Conservation (phyloP, 2,329 filamentous ascomycete species). For the Ceratocystis ficicola region DNA sequence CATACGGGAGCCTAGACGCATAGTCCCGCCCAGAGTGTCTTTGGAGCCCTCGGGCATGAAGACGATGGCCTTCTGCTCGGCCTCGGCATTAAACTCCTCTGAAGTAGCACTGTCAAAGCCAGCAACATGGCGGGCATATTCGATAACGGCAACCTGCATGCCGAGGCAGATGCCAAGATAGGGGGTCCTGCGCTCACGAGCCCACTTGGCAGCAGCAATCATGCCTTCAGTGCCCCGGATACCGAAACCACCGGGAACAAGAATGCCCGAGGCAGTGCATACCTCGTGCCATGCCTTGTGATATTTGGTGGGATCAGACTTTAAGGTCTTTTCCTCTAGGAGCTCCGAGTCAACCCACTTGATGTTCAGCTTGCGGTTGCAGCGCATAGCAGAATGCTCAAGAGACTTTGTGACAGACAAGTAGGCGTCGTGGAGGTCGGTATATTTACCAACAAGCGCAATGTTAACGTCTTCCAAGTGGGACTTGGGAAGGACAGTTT, state of each 20-base stretch:
- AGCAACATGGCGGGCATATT: conserved; percentile 68
- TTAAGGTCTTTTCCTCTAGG: conserved; percentile 55
- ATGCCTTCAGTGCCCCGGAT: conserved; percentile 76
- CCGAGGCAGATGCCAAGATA: conserved; percentile 86
- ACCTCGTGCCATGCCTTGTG: conserved; percentile 79
- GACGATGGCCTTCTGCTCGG: conserved; percentile 62
- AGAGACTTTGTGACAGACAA: conserved; percentile 73
- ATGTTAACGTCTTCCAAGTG: conserved; percentile 62
- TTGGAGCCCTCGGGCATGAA: conserved; percentile 71
- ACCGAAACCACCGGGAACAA: conserved; percentile 67
- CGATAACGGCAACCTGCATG: conserved; percentile 86
- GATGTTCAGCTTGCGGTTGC: conserved; percentile 64
- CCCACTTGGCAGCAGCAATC: conserved; percentile 77
- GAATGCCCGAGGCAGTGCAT: conserved; percentile 54
- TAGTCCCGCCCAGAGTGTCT: conserved; percentile 59
- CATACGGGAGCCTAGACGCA: conserved; percentile 67
- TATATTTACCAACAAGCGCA: conserved; percentile 87
- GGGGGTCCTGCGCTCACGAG: conserved; percentile 65
- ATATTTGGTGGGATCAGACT: conserved; percentile 56
- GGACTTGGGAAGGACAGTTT: conserved; percentile 53
- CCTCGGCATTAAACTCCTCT: conserved; percentile 43
- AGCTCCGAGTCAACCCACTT: conserved; percentile 76
- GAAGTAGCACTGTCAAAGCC: conserved; percentile 45
- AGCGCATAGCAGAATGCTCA: conserved; percentile 84
- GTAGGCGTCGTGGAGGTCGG: conserved; percentile 72